Conservation (phyloP, 148 eudicot genomes). For the Rhododendron ovatum region DNA sequence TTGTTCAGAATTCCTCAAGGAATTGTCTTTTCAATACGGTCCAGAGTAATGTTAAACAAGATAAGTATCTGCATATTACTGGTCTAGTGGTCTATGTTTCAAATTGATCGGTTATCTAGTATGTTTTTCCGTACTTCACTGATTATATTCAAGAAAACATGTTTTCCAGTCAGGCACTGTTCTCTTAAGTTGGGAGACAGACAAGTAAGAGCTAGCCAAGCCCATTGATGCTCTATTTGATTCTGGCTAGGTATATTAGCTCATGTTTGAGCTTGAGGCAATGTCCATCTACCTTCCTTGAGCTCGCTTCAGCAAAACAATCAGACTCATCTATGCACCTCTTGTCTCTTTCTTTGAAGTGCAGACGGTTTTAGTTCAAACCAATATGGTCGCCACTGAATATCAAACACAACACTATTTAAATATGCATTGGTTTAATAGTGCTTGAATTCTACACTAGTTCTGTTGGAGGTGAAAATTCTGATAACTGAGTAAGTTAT, state of each 20-base stretch:
- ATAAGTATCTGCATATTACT: neutral
- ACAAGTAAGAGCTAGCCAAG: neutral
- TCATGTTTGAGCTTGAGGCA: neutral
- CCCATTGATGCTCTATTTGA: neutral
- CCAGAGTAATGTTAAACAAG: neutral
- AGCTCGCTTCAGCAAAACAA: neutral
- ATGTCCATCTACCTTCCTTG: neutral
- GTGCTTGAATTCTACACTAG: neutral
- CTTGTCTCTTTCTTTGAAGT: neutral
- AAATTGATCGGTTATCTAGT: neutral
- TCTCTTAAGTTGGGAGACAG: neutral
- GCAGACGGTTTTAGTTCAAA: neutral
- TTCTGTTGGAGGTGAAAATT: neutral
- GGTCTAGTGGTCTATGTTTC: neutral
- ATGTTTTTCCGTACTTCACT: neutral
- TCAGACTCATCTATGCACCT: neutral
- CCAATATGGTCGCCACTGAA: neutral
- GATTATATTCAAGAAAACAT: neutral
- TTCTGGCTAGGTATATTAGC: neutral
- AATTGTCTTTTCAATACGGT: neutral
- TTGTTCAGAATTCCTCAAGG: neutral
- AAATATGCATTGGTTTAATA: neutral
- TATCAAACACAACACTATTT: neutral
- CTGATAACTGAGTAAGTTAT: neutral
- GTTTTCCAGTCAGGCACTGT: neutral